phyloP scores from a whole-genome alignment of 805 yeast genomes.

The Schizosaccharomyces cryophilus region DNA sequence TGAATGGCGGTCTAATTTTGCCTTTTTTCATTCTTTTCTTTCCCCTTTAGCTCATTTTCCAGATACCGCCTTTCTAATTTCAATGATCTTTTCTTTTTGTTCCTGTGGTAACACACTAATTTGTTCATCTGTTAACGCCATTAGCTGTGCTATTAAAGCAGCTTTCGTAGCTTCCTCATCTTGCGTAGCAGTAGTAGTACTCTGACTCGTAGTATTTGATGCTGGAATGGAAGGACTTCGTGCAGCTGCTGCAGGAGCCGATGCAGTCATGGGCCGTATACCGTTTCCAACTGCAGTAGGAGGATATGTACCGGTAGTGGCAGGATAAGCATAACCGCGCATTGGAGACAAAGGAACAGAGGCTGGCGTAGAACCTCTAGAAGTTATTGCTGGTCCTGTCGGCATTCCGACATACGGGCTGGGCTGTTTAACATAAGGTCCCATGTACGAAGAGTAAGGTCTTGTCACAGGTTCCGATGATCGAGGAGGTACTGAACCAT shows the following conservation, averaged over 20 bases:
- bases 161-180: conserved; percentile 15
- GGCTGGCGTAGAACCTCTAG: neutral
- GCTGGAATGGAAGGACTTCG: neutral
- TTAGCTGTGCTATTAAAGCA: conserved; percentile 26
- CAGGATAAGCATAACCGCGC: too few species aligned
- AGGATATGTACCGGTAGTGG: neutral
- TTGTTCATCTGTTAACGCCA: conserved; percentile 29
- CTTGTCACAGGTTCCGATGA: too few species aligned
- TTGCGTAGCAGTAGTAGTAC: conserved; percentile 4
- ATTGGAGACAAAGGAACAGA: too few species aligned
- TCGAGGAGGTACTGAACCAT: too few species aligned
- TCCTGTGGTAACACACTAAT: conserved; percentile 10
- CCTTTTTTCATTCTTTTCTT: neutral
- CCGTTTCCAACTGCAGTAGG: conserved; percentile 1
- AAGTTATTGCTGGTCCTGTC: conserved; percentile 4
- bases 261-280: neutral
- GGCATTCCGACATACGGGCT: neutral
- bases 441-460: too few species aligned
- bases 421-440: too few species aligned
- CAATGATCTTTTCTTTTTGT: neutral
- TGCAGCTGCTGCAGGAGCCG: neutral
- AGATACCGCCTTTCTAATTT: neutral
- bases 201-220: neutral
- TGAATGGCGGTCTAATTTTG: too few species aligned
- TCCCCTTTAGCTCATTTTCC: neutral